Base-by-base conservation (phyloP, 139 green algal species). In the Chlamydomonas sp. region DNA sequence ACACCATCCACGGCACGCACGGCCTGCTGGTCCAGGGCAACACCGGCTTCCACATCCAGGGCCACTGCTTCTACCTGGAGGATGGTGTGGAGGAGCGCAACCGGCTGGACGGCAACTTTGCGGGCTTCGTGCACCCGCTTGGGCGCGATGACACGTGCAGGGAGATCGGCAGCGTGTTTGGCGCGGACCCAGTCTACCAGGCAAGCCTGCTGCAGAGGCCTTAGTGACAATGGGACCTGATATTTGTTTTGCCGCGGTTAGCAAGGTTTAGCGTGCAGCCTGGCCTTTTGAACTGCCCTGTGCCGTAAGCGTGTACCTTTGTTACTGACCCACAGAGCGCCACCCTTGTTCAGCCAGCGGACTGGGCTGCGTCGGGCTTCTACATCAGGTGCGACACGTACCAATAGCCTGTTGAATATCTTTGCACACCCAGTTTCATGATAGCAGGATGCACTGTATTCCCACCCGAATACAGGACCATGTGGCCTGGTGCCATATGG, bases 1-100 rank as follows among this genome's bases (percentile, higher is more conserved):
- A 58, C 20, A 77, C 71, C n/a, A 59, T 77, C n/a, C 71, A 77
- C 71, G 71, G 71, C 71, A 77, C 71, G 71, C 71, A 77, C n/a
- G n/a, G 17, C 17, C 20, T 77, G 20, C 20, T 5, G 2, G 71
- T 77, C 7, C 3, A 7, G 3, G 59, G 17, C 20, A 77, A 77
- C 71, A 77, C 71, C n/a, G 71, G n/a, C 20, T 77, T 77, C 71
- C 71, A 77, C 71, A 9, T 77, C 0, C 7, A 7, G 10, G 71
- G 71, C 71, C 59, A 20, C 6, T 20, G n/a, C 17, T 59, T 77
- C 71, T 77, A 77, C 18, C 31, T 75, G 2, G 69, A 75, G 69
- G 71, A 77, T n/a, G n/a, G 71, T 5, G n/a, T 9, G n/a, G 71
- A 77, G 71, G 71, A 77, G 71, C 71, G 71, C 20, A 77, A 77